Evolutionary conservation across 352 stramenopile genomes (phyloP), one percentile per base, ranked within the genome.

Genomic region (Phytopythium chamaehyphon): DNA sequence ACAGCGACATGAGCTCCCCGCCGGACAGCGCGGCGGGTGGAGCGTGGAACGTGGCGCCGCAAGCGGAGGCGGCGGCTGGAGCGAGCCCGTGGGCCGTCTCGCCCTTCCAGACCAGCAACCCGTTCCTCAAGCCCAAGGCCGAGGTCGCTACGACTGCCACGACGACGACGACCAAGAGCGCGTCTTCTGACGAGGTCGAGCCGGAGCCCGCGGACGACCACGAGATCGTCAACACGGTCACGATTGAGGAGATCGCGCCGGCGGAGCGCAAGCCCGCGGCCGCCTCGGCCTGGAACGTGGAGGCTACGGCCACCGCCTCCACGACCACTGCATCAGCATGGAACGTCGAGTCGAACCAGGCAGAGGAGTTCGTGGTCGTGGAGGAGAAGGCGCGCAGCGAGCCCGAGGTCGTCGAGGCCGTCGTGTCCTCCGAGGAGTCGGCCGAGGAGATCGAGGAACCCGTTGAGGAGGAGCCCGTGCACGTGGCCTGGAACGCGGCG

Each of bases 21-120:
- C 55, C 68, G 47, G 52, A 39, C 22, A 50, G 58, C 31, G 54
- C 46, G 40, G 44, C 33, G 4, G 74, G 54, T 38, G 71, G 64
- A 46, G 72, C 74, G 19, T 86, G 77, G 77, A 88, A 88, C 51
- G 51, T 78, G 23, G 54, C 71, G 3, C 72, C 72, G 21, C 53
- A 52, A 16, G 47, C 51, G 47, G 40, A 62, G 16, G 62, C 60
- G 40, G 36, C 54, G 19, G 71, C 49, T 45, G 21, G 63, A 16
- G 48, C 57, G 14, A 77, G 61, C 33, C 64, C 64, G 1, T 77
- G 68, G 68, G 59, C 64, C 21, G 68, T 77, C 19, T 69, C 61
- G 19, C 68, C 64, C 10, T 72, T 73, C 51, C 68, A 77, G 61
- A 73, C 49, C 1, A 72, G 37, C 37, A 69, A 77, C 55, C 68